Evolutionary conservation across 352 stramenopile genomes (phyloP).

Genomic region (Sclerospora graminicola): DNA sequence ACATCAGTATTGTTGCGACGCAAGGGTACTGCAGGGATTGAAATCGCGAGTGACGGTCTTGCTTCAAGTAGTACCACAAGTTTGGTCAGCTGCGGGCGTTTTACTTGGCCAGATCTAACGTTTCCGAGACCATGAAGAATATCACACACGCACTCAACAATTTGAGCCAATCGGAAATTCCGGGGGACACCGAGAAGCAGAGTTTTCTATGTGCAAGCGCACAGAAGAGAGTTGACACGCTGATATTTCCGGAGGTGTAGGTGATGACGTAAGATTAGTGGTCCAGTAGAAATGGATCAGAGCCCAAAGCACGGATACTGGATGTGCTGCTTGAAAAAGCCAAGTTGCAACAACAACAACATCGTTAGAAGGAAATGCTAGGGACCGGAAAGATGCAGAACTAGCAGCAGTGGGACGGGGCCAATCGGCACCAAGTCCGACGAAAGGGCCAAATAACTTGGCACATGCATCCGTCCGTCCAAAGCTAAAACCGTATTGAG

Average conservation of each 20-base stretch:
- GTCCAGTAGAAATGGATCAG: slow-evolving; percentile 13
- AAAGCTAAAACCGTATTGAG: slow-evolving; percentile 12
- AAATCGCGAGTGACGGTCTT: slow-evolving; percentile 11
- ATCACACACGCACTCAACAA: slow-evolving; percentile 42
- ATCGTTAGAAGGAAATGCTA: slow-evolving; percentile 35
- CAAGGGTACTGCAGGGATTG: slow-evolving; percentile 19
- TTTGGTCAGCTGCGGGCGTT: slow-evolving; percentile 34
- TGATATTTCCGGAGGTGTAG: slow-evolving; percentile 22
- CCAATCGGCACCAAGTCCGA: slow-evolving; percentile 2
- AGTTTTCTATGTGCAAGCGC: slow-evolving; percentile 54
- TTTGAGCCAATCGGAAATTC: slow-evolving; percentile 31
- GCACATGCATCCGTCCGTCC: slow-evolving; percentile 7
- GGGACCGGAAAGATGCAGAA: slow-evolving; percentile 34
- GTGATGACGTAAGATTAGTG: slow-evolving; percentile 19
- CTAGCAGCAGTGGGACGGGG: slow-evolving; percentile 40
- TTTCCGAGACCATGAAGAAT: slow-evolving; percentile 48
- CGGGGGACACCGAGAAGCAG: slow-evolving; percentile 34
- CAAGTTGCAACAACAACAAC: slow-evolving; percentile 40
- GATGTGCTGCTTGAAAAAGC: slow-evolving; percentile 55
- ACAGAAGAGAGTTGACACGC: slow-evolving; percentile 26
- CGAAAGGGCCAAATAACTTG: slow-evolving; percentile 4
- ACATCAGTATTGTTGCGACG: slow-evolving; percentile 34
- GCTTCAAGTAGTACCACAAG: slow-evolving; percentile 14
- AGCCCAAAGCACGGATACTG: slow-evolving; percentile 20
- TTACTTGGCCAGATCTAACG: slow-evolving; percentile 37